Base-by-base conservation (phyloP, 805 yeast species). In the Jamesozyma piceae region DNA sequence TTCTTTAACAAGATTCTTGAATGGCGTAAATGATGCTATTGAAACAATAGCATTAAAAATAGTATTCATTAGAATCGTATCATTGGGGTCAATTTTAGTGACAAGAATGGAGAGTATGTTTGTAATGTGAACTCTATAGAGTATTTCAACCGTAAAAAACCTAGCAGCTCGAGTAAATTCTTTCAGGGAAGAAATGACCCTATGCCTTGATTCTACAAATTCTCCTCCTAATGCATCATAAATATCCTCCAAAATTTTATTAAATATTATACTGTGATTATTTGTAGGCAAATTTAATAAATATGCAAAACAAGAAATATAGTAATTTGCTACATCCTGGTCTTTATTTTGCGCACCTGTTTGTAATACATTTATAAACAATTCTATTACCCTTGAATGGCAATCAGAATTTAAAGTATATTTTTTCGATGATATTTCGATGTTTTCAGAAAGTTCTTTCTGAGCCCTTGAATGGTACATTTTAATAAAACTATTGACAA, bases 11-110 rank as follows among this genome's bases (percentile, higher is more conserved):
- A 84, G 54, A 52, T 82, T 86, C 24, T 68, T 66, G 47, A 88
- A 69, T 1, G 96, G 96, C 2, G 83, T 74, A 43, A 79, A 81
- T 5, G 82, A 68, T 0, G 87, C 80, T 20, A 81, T 74, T 0
- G 85, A 69, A 10, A 85, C 81, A 43, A 92, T 72, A 17, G 83
- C 72, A 44, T 79, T 74, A 33, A 89, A 63, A 0, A 95, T 74
- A 40, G 77, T 72, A 14, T 78, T 69, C 0, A 95, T 80, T 55
- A 89, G 76, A 13, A 69, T 71, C 38, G 87, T 70, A 60, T 92
- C 98, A 57, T 89, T 92, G 0, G 89, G 75, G 57, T 92, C 97
- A 24, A 92, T 78, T 26, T 92, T 95, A 0, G 88, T 84, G 6
- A 88, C 59, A 2, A 80, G 66, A 60, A 86, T 69, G 22, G 79